These are phyloP conservation scores for Alternaria dauci DNA, from an alignment of 2,329 filamentous ascomycete species.

Conservation along the genomic window DNA sequence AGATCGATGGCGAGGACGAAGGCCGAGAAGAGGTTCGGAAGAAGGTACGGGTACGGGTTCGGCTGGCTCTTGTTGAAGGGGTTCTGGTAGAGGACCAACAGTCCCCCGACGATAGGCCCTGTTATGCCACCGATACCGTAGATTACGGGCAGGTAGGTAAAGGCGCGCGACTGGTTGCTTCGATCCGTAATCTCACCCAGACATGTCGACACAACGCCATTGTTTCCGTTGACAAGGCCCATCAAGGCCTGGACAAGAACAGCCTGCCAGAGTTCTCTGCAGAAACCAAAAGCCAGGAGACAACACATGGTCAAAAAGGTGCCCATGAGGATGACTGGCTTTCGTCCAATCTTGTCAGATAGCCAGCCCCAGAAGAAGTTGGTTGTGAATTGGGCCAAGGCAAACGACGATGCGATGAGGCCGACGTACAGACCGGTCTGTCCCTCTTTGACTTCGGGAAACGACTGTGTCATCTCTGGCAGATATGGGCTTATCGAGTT, in stretches of 20 bases:
- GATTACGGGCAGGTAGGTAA: conserved; percentile 94
- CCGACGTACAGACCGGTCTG: conserved; percentile 89
- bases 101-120: conserved; percentile 87
- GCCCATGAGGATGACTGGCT: conserved; percentile 82
- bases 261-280: conserved; percentile 81
- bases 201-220: conserved; percentile 91
- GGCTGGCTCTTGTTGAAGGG: conserved; percentile 61
- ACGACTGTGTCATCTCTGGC: conserved; percentile 87
- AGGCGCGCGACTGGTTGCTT: conserved; percentile 91
- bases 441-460: conserved; percentile 76
- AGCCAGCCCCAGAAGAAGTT: conserved; percentile 92
- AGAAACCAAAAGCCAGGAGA: conserved; percentile 89
- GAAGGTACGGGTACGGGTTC: conserved; percentile 79
- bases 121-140: conserved; percentile 95
- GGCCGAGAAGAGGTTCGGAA: conserved; percentile 82
- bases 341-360: conserved; percentile 79
- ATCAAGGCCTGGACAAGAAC: conserved; percentile 86
- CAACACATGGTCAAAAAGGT: conserved; percentile 83
- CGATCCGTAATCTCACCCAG: conserved; percentile 94
- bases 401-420: conserved; percentile 87
- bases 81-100: conserved; percentile 73
- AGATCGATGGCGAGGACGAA: conserved; percentile 76
- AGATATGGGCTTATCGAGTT: conserved; percentile 97
- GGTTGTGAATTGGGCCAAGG: conserved; percentile 88
- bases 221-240: conserved; percentile 94